phyloP scores from a whole-genome alignment of 1,284 basidiomycete species.

The Nidula niveotomentosa region DNA sequence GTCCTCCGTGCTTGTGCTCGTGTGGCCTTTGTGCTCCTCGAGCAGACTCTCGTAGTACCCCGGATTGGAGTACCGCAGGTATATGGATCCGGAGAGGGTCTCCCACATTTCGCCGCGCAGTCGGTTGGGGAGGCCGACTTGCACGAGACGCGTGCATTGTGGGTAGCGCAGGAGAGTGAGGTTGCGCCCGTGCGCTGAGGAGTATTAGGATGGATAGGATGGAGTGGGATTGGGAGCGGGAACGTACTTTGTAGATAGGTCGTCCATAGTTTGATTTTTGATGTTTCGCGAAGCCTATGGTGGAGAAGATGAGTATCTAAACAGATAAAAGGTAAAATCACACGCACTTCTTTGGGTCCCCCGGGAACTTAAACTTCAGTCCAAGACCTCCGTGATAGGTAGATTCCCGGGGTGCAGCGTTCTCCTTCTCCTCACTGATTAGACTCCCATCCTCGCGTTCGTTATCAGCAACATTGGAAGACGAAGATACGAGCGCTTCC shows the following conservation, averaged over 20 bases:
- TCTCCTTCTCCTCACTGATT: conserved; percentile 56
- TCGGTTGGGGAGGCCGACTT: conserved; percentile 95
- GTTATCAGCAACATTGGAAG: conserved; percentile 49
- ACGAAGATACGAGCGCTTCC: conserved; percentile 77
- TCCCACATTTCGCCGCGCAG: conserved; percentile 99
- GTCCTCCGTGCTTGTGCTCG: conserved; percentile 93
- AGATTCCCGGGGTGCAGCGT: conserved; percentile 40
- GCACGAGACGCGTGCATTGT: conserved; percentile 93
- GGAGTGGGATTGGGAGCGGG: neutral
- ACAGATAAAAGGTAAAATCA: conserved; percentile 1
- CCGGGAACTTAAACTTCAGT: conserved; percentile 88
- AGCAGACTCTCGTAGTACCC: conserved; percentile 85
- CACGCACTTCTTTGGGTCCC: conserved; percentile 87
- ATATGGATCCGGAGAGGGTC: conserved; percentile 92
- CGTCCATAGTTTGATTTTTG: conserved; percentile 97
- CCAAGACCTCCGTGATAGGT: conserved; percentile 86
- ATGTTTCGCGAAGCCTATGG: conserved; percentile 86
- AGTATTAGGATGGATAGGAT: conserved; percentile 1
- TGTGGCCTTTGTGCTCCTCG: conserved; percentile 78
- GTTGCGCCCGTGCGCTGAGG: conserved; percentile 81
- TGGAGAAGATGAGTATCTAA: conserved; percentile 4
- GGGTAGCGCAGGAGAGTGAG: conserved; percentile 94
- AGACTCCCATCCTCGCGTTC: conserved; percentile 68
- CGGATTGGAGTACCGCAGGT: conserved; percentile 86
- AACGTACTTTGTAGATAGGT: conserved; percentile 78